Percentiles rank a stretch among this genome's conserved stretches.
phyloP scores from a whole-genome alignment of 768 basidiomycete genomes.

The Amyloporia xantha region DNA sequence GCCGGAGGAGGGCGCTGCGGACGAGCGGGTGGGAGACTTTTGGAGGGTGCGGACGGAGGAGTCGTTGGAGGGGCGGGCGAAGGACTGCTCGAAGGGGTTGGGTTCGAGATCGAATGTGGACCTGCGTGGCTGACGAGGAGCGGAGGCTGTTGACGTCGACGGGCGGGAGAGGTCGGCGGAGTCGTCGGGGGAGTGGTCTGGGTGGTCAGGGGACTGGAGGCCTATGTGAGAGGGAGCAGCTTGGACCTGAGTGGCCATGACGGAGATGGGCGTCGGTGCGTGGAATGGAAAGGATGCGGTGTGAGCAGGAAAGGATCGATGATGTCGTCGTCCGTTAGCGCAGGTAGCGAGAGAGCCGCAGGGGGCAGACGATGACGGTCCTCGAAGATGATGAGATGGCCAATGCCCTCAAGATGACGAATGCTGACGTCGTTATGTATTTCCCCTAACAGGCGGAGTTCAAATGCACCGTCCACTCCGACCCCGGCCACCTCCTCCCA shows the following conservation, averaged over 20 bases:
- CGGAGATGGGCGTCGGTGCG: not conserved
- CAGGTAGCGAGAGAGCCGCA: not conserved
- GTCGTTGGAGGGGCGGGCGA: conserved; percentile 46
- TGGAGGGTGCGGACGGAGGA: conserved; percentile 34
- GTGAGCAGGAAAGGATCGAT: not conserved
- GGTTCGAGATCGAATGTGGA: conserved; percentile 40
- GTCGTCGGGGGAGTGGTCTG: conserved; percentile 7
- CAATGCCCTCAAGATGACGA: conserved; percentile 15
- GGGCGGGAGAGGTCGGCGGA: conserved; percentile 6
- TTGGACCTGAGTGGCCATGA: conserved; percentile 15
- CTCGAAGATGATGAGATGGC: conserved; percentile 2
- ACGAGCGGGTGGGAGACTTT: conserved; percentile 22
- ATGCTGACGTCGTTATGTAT: conserved; percentile 23
- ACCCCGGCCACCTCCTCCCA: not conserved
- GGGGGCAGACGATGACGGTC: not conserved
- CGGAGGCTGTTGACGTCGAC: conserved; percentile 8
- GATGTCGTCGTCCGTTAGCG: conserved; percentile 1
- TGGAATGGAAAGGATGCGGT: not conserved
- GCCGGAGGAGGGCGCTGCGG: conserved; percentile 28
- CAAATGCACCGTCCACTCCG: conserved; percentile 4
- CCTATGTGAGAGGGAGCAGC: not conserved
- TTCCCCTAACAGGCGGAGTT: conserved; percentile 13
- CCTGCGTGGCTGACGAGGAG: conserved; percentile 16
- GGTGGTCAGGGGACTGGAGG: not conserved
- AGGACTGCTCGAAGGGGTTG: conserved; percentile 80